Evolutionary conservation across 1,284 basidiomycete species (phyloP).

Genomic region (Erythrobasidium hasegawianum): DNA sequence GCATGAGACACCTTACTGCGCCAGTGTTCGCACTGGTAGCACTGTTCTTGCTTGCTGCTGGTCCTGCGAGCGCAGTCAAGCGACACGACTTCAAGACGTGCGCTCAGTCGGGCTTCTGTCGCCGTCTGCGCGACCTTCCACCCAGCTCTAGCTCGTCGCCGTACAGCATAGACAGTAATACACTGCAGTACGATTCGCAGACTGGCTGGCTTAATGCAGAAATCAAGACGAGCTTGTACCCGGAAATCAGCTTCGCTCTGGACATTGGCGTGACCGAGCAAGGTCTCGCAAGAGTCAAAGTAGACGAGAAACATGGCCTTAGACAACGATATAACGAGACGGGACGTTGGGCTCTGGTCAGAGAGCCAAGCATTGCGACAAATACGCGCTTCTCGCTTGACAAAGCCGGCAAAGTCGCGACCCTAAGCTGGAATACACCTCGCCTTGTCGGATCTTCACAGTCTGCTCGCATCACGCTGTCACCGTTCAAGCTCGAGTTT

Average conservation of each 20-base stretch:
- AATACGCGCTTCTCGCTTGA: conserved; percentile 59
- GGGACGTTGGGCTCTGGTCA: conserved; percentile 73
- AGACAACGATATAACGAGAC: conserved; percentile 83
- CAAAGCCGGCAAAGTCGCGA: conserved; percentile 50
- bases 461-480: conserved; percentile 63
- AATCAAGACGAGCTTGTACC: conserved; percentile 74
- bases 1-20: not conserved
- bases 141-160: conserved; percentile 59
- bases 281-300: conserved; percentile 74
- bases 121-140: conserved; percentile 75
- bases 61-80: conserved; percentile 47
- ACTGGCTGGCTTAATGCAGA: conserved; percentile 64
- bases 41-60: conserved; percentile 23
- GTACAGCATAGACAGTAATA: conserved; percentile 65
- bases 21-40: not conserved
- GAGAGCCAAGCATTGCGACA: conserved; percentile 57
- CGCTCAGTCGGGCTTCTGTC: conserved; percentile 82
- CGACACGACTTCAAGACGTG: conserved; percentile 86
- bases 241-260: conserved; percentile 71
- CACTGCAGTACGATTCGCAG: conserved; percentile 53
- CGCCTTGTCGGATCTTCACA: not conserved
- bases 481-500: conserved; percentile 69
- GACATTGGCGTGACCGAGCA: conserved; percentile 71
- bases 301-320: conserved; percentile 76
- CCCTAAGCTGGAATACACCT: conserved; percentile 37